Evolutionary conservation across 768 basidiomycete species (phyloP).

Genomic region (Tylopilus vinaceipallidus): DNA sequence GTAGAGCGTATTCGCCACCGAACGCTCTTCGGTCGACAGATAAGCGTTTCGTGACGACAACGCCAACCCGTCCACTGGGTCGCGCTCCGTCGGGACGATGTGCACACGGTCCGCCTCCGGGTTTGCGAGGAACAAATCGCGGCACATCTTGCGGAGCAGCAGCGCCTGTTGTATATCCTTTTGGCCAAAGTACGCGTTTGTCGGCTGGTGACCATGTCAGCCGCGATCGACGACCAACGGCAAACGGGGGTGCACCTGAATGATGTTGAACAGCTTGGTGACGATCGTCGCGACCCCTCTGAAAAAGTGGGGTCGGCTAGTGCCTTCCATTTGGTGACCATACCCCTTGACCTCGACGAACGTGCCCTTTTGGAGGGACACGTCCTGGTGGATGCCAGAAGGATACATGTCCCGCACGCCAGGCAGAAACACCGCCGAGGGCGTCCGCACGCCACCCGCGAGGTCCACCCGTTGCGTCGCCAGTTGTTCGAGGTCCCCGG

Average conservation of each 20-base stretch:
- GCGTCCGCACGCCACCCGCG: slow-evolving; percentile 37
- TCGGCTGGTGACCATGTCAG: slow-evolving; percentile 49
- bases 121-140: slow-evolving; percentile 78
- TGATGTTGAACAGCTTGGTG: slow-evolving; percentile 90
- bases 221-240: neutral
- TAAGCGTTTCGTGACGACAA: slow-evolving; percentile 91
- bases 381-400: slow-evolving; percentile 79
- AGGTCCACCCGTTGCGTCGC: slow-evolving; percentile 33
- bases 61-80: slow-evolving; percentile 64
- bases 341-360: slow-evolving; percentile 93
- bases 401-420: slow-evolving; percentile 87
- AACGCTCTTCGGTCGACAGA: slow-evolving; percentile 61
- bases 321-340: slow-evolving; percentile 91
- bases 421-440: slow-evolving; percentile 80
- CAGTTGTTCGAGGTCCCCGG: slow-evolving; percentile 68
- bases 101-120: slow-evolving; percentile 73
- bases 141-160: slow-evolving; percentile 71
- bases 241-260: slow-evolving; percentile 55
- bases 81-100: slow-evolving; percentile 84
- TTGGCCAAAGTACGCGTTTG: slow-evolving; percentile 92
- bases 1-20: slow-evolving; percentile 61
- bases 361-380: slow-evolving; percentile 74
- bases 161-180: slow-evolving; percentile 98
- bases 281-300: slow-evolving; percentile 94
- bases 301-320: slow-evolving; percentile 86